A percentile compares a stretch with the other conserved stretches of the same genome.
Conservation (phyloP, 805 yeast species). For the Wickerhamomyces alni region DNA sequence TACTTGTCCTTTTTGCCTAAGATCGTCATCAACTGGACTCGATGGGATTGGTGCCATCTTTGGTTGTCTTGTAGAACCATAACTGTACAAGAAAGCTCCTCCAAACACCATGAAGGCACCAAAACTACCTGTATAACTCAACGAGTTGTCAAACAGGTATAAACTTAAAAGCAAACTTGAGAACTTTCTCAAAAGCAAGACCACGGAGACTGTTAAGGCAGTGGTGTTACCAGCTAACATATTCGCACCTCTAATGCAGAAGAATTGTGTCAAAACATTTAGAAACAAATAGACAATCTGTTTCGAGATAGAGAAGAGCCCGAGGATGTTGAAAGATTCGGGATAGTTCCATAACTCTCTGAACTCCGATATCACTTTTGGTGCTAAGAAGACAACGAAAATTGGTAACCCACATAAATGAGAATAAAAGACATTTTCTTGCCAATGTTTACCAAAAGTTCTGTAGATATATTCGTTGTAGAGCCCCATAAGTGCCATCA, state of each 20-base stretch:
- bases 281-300: constrained; percentile 24
- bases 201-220: constrained; percentile 55
- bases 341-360: constrained; percentile 4
- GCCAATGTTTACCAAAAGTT: constrained; percentile 49
- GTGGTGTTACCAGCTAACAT: constrained; percentile 43
- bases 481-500: constrained; percentile 47
- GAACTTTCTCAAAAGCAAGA: constrained; percentile 52
- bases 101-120: constrained; percentile 44
- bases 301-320: constrained; percentile 10
- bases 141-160: constrained; percentile 37
- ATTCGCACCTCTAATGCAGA: constrained; percentile 61
- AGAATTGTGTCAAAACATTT: constrained; percentile 44
- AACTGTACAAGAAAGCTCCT: constrained; percentile 43
- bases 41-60: neutral
- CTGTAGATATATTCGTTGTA: constrained; percentile 41
- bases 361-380: constrained; percentile 24
- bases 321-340: constrained; percentile 3
- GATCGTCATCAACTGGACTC: neutral
- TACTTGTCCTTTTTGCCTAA: neutral
- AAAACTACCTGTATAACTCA: constrained; percentile 27
- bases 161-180: constrained; percentile 49
- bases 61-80: constrained; percentile 14
- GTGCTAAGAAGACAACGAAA: constrained; percentile 29
- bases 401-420: constrained; percentile 47
- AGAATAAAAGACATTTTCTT: constrained; percentile 51